Evolutionary conservation across 2,329 filamentous ascomycete species (phyloP).

Genomic region (Beauveria sp.): DNA sequence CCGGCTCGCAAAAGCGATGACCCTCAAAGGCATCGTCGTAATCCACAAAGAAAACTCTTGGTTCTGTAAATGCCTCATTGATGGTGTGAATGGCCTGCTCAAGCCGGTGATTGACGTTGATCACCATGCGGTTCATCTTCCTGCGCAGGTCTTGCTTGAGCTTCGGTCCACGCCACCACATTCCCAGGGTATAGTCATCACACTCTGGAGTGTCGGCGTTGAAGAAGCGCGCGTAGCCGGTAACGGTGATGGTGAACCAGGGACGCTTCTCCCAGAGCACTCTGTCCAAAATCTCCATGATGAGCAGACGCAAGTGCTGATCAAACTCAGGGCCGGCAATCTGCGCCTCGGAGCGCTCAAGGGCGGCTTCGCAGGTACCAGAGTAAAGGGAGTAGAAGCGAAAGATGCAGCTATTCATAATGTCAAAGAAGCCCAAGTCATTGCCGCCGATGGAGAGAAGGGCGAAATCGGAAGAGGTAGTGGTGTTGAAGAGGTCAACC

Average conservation of each 20-base stretch:
- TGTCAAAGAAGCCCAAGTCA: constrained; percentile 41
- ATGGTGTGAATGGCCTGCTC: constrained; percentile 25
- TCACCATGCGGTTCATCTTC: constrained; percentile 37
- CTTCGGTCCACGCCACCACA: constrained; percentile 38
- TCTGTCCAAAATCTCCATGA: constrained; percentile 36
- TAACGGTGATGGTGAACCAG: constrained; percentile 35
- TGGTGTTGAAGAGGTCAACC: constrained; percentile 33
- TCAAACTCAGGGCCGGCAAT: constrained; percentile 31
- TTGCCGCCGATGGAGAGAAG: constrained; percentile 41
- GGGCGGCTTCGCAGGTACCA: constrained; percentile 35
- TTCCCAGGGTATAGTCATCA: constrained; percentile 35
- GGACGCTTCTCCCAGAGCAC: constrained; percentile 37
- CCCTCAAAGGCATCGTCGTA: constrained; percentile 36
- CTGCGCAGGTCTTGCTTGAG: constrained; percentile 30
- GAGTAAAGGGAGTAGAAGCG: constrained; percentile 41
- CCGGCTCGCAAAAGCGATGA: constrained; percentile 36
- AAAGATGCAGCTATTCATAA: constrained; percentile 43
- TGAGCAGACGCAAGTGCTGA: constrained; percentile 28
- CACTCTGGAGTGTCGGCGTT: constrained; percentile 35
- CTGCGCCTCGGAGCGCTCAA: constrained; percentile 25
- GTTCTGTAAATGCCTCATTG: constrained; percentile 28
- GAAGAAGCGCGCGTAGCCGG: constrained; percentile 42
- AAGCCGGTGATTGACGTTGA: constrained; percentile 34
- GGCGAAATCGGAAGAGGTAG: constrained; percentile 32
- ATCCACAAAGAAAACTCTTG: constrained; percentile 36